Conservation (phyloP, 345 rosid species). For the Euphorbia peplus region DNA sequence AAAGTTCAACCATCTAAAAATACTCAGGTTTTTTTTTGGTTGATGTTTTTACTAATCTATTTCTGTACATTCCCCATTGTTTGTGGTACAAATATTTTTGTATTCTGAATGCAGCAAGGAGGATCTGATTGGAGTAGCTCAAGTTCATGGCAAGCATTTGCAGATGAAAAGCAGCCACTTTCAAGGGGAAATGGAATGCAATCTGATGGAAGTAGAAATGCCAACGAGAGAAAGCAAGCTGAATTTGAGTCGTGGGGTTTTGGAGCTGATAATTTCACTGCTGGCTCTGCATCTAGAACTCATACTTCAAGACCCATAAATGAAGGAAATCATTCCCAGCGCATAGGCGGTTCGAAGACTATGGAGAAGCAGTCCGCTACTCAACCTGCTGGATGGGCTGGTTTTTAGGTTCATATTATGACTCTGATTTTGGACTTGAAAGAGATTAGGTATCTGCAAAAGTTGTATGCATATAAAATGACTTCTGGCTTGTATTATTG, state of each 20-base stretch:
- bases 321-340: conserved; percentile 52
- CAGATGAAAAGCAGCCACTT: conserved; percentile 45
- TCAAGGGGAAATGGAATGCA: conserved; percentile 37
- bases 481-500: conserved; percentile 12
- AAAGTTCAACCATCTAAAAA: conserved; percentile 38
- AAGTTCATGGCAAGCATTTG: conserved; percentile 79
- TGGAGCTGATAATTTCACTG: conserved; percentile 69
- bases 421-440: background rate
- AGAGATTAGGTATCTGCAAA: background rate
- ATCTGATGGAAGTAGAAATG: conserved; percentile 52
- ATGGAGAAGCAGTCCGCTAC: conserved; percentile 46
- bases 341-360: conserved; percentile 38
- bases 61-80: background rate
- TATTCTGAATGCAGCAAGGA: conserved; percentile 38
- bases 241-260: conserved; percentile 74
- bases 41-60: background rate
- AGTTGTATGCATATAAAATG: background rate
- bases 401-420: conserved; percentile 45
- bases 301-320: conserved; percentile 31
- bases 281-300: conserved; percentile 30
- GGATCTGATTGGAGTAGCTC: conserved; percentile 44
- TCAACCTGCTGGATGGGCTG: conserved; percentile 99
- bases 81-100: conserved; percentile 3
- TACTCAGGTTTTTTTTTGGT: conserved; percentile 38
- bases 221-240: conserved; percentile 45